Conservation (phyloP, 208 protist genomes). For the Wallacemonas collosoma region DNA sequence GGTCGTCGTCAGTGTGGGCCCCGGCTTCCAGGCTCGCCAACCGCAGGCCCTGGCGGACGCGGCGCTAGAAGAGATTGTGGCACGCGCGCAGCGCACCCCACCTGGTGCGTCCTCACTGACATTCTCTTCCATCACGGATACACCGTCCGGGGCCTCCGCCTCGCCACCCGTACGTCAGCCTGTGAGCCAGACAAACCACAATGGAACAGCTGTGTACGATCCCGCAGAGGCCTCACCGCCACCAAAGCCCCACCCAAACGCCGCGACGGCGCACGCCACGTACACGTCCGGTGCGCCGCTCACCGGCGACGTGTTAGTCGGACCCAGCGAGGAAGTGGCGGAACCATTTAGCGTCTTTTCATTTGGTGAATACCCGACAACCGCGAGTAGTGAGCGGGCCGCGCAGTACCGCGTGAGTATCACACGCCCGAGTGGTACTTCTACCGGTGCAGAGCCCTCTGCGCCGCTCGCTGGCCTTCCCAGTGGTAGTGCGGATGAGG, state of each 20-base stretch:
- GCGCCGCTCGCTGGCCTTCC: background rate
- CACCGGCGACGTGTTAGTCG: too few relatives aligned
- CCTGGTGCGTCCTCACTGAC: background rate
- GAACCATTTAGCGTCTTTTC: background rate
- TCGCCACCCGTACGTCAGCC: constrained; percentile 11
- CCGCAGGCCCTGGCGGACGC: constrained; percentile 7
- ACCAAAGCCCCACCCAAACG: background rate
- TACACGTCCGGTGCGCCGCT: too few relatives aligned
- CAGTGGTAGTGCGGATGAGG: background rate
- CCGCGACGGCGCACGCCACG: background rate
- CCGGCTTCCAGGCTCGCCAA: constrained; percentile 56
- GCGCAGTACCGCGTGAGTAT: constrained; percentile 21
- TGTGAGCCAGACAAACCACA: background rate
- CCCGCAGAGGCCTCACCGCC: background rate
- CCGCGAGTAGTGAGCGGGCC: constrained; percentile 11
- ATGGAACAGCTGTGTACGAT: constrained; percentile 13
- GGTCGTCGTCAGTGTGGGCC: constrained; percentile 59
- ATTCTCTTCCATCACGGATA: constrained; percentile 15
- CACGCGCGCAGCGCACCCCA: background rate
- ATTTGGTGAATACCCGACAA: background rate
- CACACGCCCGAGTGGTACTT: constrained; percentile 3
- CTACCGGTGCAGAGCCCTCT: background rate
- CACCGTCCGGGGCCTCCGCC: background rate
- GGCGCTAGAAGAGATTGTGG: background rate
- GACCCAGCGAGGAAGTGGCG: background rate